Evolutionary conservation across 2,329 filamentous ascomycete genomes (phyloP).

Genomic region (Pseudogymnoascus sp.): DNA sequence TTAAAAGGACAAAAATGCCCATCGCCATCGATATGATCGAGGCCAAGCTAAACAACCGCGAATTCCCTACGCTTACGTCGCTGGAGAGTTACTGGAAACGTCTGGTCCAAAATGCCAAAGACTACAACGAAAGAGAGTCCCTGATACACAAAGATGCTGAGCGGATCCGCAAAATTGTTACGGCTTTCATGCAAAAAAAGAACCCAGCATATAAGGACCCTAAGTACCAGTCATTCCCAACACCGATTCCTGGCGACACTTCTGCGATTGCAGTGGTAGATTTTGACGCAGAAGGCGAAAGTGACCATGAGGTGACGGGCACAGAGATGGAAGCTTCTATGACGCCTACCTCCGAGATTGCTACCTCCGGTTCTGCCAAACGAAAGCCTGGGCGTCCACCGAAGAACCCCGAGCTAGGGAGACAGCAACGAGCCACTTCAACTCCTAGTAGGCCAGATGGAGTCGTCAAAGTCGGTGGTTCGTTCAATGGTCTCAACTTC

Average conservation of each 20-base stretch:
- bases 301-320: conserved; percentile 25
- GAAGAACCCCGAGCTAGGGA: conserved; percentile 24
- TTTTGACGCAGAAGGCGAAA: conserved; percentile 28
- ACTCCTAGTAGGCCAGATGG: conserved; percentile 37
- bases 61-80: conserved; percentile 63
- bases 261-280: conserved; percentile 24
- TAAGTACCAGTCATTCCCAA: conserved; percentile 62
- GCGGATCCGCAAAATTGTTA: conserved; percentile 75
- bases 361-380: conserved; percentile 12
- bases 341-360: neutral
- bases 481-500: conserved; percentile 67
- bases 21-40: conserved; percentile 73
- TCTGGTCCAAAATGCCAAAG: conserved; percentile 80
- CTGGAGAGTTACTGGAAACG: conserved; percentile 82
- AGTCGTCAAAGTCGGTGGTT: conserved; percentile 42
- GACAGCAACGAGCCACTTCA: conserved; percentile 31
- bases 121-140: conserved; percentile 68
- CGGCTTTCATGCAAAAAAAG: conserved; percentile 78
- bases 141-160: conserved; percentile 76
- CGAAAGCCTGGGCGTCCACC: conserved; percentile 22
- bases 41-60: conserved; percentile 59
- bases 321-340: conserved; percentile 16
- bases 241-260: conserved; percentile 58
- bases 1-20: conserved; percentile 67
- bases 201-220: conserved; percentile 73